Evolutionary conservation across 1,284 basidiomycete genomes (phyloP), one percentile per base, ranked within the genome.

Genomic region (Erythrobasidium hasegawianum): DNA sequence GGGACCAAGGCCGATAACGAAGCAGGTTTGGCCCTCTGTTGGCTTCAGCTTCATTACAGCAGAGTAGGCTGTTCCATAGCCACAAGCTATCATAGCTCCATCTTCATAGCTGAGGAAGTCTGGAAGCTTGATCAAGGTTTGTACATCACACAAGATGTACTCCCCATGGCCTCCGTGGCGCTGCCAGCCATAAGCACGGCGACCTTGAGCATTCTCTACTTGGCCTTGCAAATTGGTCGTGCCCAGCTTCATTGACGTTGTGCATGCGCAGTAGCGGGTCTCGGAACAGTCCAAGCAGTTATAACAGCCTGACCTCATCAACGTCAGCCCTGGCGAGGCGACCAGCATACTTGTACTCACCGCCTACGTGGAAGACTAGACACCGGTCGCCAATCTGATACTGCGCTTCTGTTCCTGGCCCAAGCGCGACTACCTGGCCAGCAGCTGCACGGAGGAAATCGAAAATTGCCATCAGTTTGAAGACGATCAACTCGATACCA

Each of bases 11-110:
- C 59, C 59, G 18, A 60, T 60, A 45, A 60, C 59, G 40, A 60
- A 60, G 29, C 59, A 60, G 33, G 27, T 29, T 4, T 43, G 49
- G 11, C 59, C 59, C n/a, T 43, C 14, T 13, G 20, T 47, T 18
- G 59, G 59, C 49, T 60, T 60, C 26, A 60, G 22, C 49, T 60
- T 60, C 59, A 60, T 60, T 3, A 60, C 59, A 14, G 59, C 59
- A 33, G 59, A 60, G 59, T 60, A 60, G 2, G 59, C 59, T 22
- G 59, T 60, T 11, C 59, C 59, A 24, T 53, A 60, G 26, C 59
- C 59, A 53, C 59, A 60, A 20, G 59, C 59, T 7, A 60, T 60
- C 59, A 60, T 60, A 14, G 59, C 59, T 18, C 59, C 59, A 40
- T 60, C 59, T 11, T 49, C 18, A 18, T 60, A 60, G 11, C 41